Evolutionary conservation across 176 grass and related monocot species (phyloP).

Genomic region (Hyparrhenia diplandra): DNA sequence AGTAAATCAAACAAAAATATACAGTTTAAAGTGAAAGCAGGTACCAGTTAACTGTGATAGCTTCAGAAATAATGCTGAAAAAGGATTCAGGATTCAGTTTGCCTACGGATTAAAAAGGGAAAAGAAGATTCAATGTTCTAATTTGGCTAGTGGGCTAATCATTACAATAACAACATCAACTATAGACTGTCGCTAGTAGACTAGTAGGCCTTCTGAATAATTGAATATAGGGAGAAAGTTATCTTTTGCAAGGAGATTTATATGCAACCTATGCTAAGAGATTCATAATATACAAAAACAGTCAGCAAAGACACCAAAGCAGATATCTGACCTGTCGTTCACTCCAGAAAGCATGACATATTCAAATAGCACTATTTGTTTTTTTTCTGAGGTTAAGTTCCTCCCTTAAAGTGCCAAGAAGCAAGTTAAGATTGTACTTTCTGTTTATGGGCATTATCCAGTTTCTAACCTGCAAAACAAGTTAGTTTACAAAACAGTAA

Average conservation of each 20-base stretch:
- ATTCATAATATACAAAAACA: background rate
- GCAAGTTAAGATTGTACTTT: conserved; percentile 76
- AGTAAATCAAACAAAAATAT: background rate
- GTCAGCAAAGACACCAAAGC: background rate
- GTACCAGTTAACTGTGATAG: background rate
- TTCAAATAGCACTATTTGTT: conserved; percentile 79
- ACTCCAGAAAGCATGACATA: conserved; percentile 98
- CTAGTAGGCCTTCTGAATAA: too few species aligned
- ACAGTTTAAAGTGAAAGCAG: background rate
- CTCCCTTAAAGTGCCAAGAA: conserved; percentile 77
- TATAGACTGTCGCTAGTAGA: background rate
- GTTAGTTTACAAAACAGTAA: conserved; percentile 10
- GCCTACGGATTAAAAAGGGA: background rate
- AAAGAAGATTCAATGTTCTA: background rate
- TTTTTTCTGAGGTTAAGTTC: conserved; percentile 49
- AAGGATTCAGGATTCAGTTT: background rate
- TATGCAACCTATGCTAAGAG: background rate
- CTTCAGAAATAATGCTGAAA: background rate
- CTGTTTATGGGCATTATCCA: conserved; percentile 99
- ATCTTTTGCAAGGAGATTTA: background rate
- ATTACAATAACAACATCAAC: background rate
- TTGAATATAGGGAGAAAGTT: conserved; percentile 14
- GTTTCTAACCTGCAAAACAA: conserved; percentile 74
- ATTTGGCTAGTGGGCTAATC: background rate
- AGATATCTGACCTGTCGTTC: conserved; percentile 72